Conservation (phyloP, 768 basidiomycete species). For the Porpolomopsis calyptriformis region DNA sequence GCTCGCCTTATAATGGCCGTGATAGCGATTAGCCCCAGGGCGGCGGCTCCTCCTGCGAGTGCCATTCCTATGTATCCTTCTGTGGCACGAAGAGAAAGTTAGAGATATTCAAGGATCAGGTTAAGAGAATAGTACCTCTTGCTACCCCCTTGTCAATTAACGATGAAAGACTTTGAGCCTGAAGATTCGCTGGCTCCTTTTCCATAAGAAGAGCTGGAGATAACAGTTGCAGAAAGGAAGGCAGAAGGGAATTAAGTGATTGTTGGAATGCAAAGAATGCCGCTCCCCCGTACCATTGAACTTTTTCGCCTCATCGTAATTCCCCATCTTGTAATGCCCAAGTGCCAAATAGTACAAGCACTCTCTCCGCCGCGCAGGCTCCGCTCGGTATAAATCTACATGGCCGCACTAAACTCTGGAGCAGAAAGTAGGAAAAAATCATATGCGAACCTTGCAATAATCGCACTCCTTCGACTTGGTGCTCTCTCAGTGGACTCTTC, state of each 20-base stretch:
- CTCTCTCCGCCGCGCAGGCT: constrained; percentile 80
- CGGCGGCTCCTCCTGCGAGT: constrained; percentile 81
- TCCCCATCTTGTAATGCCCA: constrained; percentile 94
- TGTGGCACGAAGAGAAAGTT: constrained; percentile 20
- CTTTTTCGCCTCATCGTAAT: constrained; percentile 82
- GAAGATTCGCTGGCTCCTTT: constrained; percentile 89
- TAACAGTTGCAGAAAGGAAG: background rate
- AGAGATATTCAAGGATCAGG: background rate
- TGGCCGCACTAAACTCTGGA: constrained; percentile 9
- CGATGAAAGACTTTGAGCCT: constrained; percentile 75
- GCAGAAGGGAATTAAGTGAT: background rate
- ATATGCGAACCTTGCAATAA: constrained; percentile 70
- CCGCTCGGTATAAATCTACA: constrained; percentile 82
- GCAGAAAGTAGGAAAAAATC: background rate
- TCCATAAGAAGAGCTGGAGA: constrained; percentile 67
- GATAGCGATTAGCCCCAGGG: constrained; percentile 64
- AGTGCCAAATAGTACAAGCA: constrained; percentile 95
- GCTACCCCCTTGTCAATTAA: constrained; percentile 82
- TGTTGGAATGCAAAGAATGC: too few relatives aligned
- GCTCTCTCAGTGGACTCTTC: constrained; percentile 73
- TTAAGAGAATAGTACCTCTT: constrained; percentile 42
- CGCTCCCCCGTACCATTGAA: constrained; percentile 84
- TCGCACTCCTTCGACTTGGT: constrained; percentile 88
- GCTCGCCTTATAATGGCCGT: constrained; percentile 82
- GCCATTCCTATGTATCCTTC: constrained; percentile 99